Base-by-base conservation (phyloP, 495 filamentous ascomycete species). In the Penicillium lagena region DNA sequence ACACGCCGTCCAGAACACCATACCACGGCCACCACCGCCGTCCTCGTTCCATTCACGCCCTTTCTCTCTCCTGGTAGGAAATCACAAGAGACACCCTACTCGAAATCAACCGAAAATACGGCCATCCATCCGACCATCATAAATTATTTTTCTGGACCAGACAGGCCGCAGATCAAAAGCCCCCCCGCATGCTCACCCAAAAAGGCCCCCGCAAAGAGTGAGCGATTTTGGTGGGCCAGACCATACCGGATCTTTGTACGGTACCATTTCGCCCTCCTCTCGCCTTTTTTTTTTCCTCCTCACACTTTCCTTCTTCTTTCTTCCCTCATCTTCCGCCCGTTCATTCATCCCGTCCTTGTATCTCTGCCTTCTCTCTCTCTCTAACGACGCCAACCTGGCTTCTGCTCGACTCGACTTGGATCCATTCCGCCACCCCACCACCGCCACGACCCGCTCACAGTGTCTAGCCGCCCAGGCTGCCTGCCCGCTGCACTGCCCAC, bases 201-300 rank as follows among this genome's bases (percentile, higher is more conserved):
- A 60, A 58, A 58, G 46, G 51, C 46, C 58, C 58, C 58, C 58
- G 49, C 51, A 55, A 60, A 58, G 49, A 53, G 47, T 60, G 58
- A 60, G 58, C 51, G 54, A 60, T 58, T 60, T 60, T 55, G 55
- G 58, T 55, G 46, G 50, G 50, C 50, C 51, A 49, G 45, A 53
- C 51, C 51, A 50, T 60, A 52, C 54, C 57, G 50, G 50, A 49
- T 47, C 12, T 4, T n/a, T 40, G 12, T 10, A 22, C 34, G 36
- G 47, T 49, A 37, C 40, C 48, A 33, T 41, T 34, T 46, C 39
- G 35, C 42, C 40, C 46, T 46, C 44, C 31, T 46, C n/a, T 47
- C 28, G 35, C 33, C 36, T 42, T 45, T 46, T 50, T 43, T 39
- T 39, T 40, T 40, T 46, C 45, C 46, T 47, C 44, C 45, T 41